Evolutionary conservation across 1,284 basidiomycete genomes (phyloP), one percentile per base, ranked within the genome.

Genomic region (Athelia psychrophila): DNA sequence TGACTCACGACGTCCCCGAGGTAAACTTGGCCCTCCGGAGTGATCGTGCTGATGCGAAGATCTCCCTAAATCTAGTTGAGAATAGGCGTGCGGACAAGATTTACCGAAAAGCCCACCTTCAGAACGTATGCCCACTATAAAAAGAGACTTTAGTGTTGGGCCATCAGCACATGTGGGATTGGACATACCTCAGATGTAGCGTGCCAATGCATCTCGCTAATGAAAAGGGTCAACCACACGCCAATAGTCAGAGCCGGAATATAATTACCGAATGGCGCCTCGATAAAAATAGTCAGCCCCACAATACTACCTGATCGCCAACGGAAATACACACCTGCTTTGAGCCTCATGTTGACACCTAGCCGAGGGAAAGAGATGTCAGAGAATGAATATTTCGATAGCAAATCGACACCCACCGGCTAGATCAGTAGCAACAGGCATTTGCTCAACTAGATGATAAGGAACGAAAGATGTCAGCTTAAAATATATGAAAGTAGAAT

Each of bases 201-300:
- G 63, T 91, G 86, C 86, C 87, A 88, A 60, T 89, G 87, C 24
- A 89, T 73, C 63, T 91, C 86, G 18, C 86, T 84, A 54, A 50
- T 53, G n/a, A 52, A 12, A 33, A 5, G 27, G 5, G 27, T 5
- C 23, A 35, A 46, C 22, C 30, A 13, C 18, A 36, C 27, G 32
- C 27, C 13, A 18, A 35, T 10, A 44, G 16, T 36, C 25, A 22
- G 12, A 48, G 46, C 27, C 20, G 16, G 19, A 46, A 5, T 35
- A 5, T 16, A 57, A 72, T 38, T 59, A 83, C 83, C 84, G 78
- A 60, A 86, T 71, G 1, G 81, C 81, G 10, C 86, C 86, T 80
- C 10, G 86, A 86, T 36, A 82, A 83, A 69, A 87, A 79, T 32
- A 72, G 80, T 79, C 51, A 46, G 23, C 44, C 27, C 10, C 42